Evolutionary conservation across 306 rosid species (phyloP).

Genomic region (Alnus rubra): DNA sequence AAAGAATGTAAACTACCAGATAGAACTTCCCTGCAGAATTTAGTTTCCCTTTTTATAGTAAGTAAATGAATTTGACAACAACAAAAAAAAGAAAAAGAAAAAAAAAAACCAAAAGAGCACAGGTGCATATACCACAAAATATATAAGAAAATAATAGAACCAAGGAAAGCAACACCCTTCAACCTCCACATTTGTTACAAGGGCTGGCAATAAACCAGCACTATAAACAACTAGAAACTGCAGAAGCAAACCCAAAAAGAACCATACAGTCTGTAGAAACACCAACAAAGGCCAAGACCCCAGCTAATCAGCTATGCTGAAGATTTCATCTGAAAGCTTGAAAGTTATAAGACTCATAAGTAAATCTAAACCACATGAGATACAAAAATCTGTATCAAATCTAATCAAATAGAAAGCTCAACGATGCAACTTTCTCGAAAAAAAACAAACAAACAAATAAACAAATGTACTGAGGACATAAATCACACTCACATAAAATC

Average conservation of each 20-base stretch:
- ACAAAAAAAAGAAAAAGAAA: neutral
- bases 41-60: neutral
- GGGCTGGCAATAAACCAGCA: neutral
- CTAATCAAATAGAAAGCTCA: conserved; percentile 1
- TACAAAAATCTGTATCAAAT: neutral
- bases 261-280: neutral
- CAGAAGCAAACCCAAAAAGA: neutral
- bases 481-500: neutral
- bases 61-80: neutral
- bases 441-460: neutral
- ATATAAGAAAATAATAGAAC: neutral
- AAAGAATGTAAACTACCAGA: conserved; percentile 38
- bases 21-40: conserved; percentile 37
- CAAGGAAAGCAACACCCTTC: neutral
- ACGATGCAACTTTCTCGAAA: neutral
- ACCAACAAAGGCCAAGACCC: neutral
- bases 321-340: neutral
- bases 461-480: too few species aligned
- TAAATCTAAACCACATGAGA: neutral
- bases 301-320: neutral
- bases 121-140: neutral
- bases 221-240: neutral
- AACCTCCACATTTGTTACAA: conserved; percentile 1
- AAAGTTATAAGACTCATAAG: neutral
- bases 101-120: neutral